phyloP scores from a whole-genome alignment of 1,284 basidiomycete species.

The Melampsora americana region DNA sequence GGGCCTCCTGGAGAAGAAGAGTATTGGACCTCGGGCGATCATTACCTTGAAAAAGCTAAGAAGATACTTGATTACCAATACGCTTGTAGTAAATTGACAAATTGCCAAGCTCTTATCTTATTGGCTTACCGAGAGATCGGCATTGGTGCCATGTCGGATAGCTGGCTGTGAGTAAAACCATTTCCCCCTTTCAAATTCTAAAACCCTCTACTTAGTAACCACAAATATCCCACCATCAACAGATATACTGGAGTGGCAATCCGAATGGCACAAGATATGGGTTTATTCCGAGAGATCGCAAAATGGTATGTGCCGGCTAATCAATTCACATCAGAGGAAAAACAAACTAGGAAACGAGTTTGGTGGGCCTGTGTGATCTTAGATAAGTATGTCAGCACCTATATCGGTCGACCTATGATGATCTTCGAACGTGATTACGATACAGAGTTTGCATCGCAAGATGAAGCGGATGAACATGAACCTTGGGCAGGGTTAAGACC shows the following conservation, averaged over 20 bases:
- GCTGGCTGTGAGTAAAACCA: constrained; percentile 75
- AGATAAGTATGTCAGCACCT: constrained; percentile 66
- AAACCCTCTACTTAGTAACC: background rate
- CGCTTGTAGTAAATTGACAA: constrained; percentile 65
- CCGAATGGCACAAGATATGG: constrained; percentile 74
- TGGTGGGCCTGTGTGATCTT: constrained; percentile 77
- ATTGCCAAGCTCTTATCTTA: constrained; percentile 71
- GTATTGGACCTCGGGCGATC: constrained; percentile 78
- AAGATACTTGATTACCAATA: constrained; percentile 66
- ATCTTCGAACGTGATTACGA: constrained; percentile 78
- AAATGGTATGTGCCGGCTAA: constrained; percentile 64
- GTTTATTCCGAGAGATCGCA: constrained; percentile 75
- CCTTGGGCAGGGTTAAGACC: constrained; percentile 50
- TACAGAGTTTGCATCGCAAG: constrained; percentile 65
- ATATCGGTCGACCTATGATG: constrained; percentile 73
- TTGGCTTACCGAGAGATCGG: constrained; percentile 78
- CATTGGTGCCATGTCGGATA: constrained; percentile 78
- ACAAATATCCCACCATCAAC: constrained; percentile 48
- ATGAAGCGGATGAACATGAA: constrained; percentile 59
- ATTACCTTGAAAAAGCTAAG: constrained; percentile 69
- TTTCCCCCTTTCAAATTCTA: constrained; percentile 52
- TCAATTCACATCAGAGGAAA: constrained; percentile 65
- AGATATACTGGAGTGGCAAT: constrained; percentile 48
- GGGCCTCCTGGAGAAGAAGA: constrained; percentile 58
- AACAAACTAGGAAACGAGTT: constrained; percentile 69